Evolutionary conservation across 1,284 basidiomycete genomes (phyloP), one percentile per base, ranked within the genome.

Genomic region (Puccinia novopanici): DNA sequence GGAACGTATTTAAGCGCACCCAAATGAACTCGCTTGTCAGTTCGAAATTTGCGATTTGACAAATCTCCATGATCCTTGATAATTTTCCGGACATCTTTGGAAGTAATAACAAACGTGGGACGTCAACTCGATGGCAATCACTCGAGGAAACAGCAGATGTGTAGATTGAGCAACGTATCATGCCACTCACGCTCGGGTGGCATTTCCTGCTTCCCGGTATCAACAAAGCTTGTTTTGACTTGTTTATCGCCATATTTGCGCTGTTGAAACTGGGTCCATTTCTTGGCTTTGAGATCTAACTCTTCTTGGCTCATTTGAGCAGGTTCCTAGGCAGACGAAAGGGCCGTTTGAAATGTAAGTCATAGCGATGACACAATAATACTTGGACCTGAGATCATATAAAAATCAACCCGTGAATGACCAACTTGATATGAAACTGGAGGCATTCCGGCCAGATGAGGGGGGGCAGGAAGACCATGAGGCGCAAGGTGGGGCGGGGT

Each of bases 1-100:
- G 97, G 97, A 74, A 99, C 94, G 87, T 99, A 99, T 88, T 98
- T 98, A 85, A 99, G 90, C 75, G 96, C 96, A 84, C 96, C 96
- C 48, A 98, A 90, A 86, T 98, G 96, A 67, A 98, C 97, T 83
- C 97, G 93, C 88, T 99, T 99, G 89, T 99, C 97, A 85, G 96
- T 95, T 83, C 97, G 89, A 87, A 98, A 99, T 88, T 88, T 87
- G 82, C 86, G 84, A 82, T 87, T 86, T 74, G 84, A 84, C 83
- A 86, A 85, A 81, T 86, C 85, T 40, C 85, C 85, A 79, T 86
- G 85, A 82, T 86, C 85, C 81, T 86, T 86, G 82, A 86, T 84
- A 77, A 86, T 85, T 80, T 86, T 86, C 42, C 85, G 81, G 9
- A 85, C 82, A 78, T 75, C 50, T 61, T 54, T 30, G 8, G 68